These are phyloP conservation scores for Diaporthe citriasiana DNA, from an alignment of 2,329 filamentous ascomycete species.

Conservation along the genomic window DNA sequence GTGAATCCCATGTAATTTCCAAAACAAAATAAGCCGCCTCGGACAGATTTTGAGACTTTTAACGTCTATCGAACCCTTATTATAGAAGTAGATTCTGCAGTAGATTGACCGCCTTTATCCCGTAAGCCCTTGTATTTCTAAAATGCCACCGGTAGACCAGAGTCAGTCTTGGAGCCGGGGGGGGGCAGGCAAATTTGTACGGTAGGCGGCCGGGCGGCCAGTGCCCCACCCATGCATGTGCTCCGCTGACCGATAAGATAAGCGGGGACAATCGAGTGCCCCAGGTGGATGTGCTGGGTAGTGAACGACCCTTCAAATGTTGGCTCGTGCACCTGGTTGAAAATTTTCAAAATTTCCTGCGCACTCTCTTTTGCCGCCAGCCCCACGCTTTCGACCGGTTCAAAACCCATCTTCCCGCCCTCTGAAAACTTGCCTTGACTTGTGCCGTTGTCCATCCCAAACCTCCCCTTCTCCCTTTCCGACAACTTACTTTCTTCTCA, in stretches of 20 bases:
- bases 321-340: slow-evolving; percentile 39
- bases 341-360: slow-evolving; percentile 42
- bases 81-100: neutral
- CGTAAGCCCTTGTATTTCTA: neutral
- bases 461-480: slow-evolving; percentile 34
- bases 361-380: slow-evolving; percentile 34
- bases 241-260: slow-evolving; percentile 25
- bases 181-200: neutral
- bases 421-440: slow-evolving; percentile 31
- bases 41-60: neutral
- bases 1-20: neutral
- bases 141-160: neutral
- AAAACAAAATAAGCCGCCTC: neutral
- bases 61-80: neutral
- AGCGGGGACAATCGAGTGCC: neutral
- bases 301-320: slow-evolving; percentile 18
- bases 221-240: neutral
- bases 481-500: slow-evolving; percentile 36
- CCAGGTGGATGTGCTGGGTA: too few relatives aligned
- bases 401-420: slow-evolving; percentile 41
- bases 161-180: neutral
- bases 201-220: neutral
- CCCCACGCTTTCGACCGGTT: slow-evolving; percentile 40
- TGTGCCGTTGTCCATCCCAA: slow-evolving; percentile 37
- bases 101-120: neutral